A percentile compares a stretch with the other conserved stretches of the same genome.
Conservation (phyloP, 208 protist species). For the Leishmania tarentolae region DNA sequence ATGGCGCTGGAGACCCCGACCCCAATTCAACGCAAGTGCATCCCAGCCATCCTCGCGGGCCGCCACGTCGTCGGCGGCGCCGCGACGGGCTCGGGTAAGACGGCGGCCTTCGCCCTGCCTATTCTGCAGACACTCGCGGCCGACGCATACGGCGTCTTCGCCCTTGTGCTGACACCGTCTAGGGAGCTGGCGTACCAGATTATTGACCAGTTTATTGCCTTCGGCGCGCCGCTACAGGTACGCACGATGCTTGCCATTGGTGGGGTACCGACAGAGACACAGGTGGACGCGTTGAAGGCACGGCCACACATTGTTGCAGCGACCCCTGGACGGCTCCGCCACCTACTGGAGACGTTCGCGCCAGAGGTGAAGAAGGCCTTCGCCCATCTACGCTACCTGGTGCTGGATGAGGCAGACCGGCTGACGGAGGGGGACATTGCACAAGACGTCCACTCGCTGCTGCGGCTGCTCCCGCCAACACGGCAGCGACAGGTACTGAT, state of each 20-base stretch:
- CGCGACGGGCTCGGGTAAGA: slow-evolving; percentile 98
- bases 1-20: slow-evolving; percentile 85
- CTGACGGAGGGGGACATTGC: slow-evolving; percentile 79
- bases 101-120: slow-evolving; percentile 97
- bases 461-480: slow-evolving; percentile 40
- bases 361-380: slow-evolving; percentile 65
- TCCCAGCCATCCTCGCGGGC: slow-evolving; percentile 79
- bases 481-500: slow-evolving; percentile 56
- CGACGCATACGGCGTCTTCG: slow-evolving; percentile 97
- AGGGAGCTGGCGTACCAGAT: slow-evolving; percentile 97
- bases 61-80: slow-evolving; percentile 94
- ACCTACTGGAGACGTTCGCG: slow-evolving; percentile 55
- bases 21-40: slow-evolving; percentile 75
- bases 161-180: slow-evolving; percentile 97
- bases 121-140: slow-evolving; percentile 95
- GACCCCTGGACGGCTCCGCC: slow-evolving; percentile 74
- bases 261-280: slow-evolving; percentile 73
- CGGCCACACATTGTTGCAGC: slow-evolving; percentile 86
- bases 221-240: slow-evolving; percentile 76
- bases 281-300: slow-evolving; percentile 72
- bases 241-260: slow-evolving; percentile 77
- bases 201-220: slow-evolving; percentile 85
- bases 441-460: slow-evolving; percentile 48
- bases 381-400: slow-evolving; percentile 72
- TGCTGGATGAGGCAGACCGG: slow-evolving; percentile 88